Evolutionary conservation across 257 asterid species (phyloP).

Genomic region (Ehretia macrophylla): DNA sequence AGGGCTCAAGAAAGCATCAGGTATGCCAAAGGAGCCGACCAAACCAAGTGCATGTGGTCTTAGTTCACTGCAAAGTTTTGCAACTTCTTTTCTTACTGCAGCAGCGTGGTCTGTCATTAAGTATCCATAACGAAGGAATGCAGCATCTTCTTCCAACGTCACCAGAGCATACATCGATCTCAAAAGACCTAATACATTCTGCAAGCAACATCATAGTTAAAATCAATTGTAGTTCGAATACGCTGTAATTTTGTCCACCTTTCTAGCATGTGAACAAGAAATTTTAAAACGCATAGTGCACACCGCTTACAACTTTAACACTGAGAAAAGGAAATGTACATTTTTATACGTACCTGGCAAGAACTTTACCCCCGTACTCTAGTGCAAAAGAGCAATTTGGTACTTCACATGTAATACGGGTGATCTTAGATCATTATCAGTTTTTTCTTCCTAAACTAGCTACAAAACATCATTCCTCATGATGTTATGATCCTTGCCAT

Average conservation of each 20-base stretch:
- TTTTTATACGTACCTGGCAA: too few relatives aligned
- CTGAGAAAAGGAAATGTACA: too few relatives aligned
- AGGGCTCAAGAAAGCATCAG: slow-evolving; percentile 89
- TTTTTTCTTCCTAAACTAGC: too few relatives aligned
- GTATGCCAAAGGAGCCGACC: slow-evolving; percentile 77
- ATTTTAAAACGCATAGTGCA: too few relatives aligned
- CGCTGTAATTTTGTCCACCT: neutral
- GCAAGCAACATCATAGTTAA: slow-evolving; percentile 19
- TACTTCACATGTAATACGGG: too few relatives aligned
- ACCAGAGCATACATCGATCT: slow-evolving; percentile 65
- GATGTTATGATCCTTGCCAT: too few relatives aligned
- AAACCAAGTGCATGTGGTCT: slow-evolving; percentile 82
- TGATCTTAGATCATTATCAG: too few relatives aligned
- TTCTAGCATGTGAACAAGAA: neutral
- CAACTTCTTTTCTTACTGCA: slow-evolving; percentile 65
- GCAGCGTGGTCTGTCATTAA: slow-evolving; percentile 57
- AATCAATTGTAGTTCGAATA: neutral
- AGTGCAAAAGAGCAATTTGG: too few relatives aligned
- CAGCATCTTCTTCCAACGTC: slow-evolving; percentile 76
- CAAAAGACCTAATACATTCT: slow-evolving; percentile 61
- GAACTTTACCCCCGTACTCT: too few relatives aligned
- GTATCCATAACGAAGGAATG: slow-evolving; percentile 85
- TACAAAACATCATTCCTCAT: too few relatives aligned
- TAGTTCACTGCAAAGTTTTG: slow-evolving; percentile 65
- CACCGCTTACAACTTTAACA: too few relatives aligned